phyloP scores from a whole-genome alignment of 495 filamentous ascomycete species.

The Umbilicaria muhlenbergii region DNA sequence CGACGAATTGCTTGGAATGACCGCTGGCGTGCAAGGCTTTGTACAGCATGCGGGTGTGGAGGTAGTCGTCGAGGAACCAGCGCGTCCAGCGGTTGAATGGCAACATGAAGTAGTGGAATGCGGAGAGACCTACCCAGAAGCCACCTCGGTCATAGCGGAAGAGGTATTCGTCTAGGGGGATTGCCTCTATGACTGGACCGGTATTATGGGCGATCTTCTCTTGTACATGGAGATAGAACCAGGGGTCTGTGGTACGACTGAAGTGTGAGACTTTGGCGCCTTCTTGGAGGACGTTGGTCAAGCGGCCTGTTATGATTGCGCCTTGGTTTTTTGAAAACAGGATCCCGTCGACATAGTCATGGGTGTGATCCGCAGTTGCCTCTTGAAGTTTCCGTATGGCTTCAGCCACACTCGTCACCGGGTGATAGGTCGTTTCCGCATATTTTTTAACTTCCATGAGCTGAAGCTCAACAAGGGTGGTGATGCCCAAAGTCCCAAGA shows the following conservation, averaged over 20 bases:
- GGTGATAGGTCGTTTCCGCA: slow-evolving; percentile 34
- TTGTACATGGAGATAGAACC: slow-evolving; percentile 42
- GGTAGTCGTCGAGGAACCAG: slow-evolving; percentile 33
- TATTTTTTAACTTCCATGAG: slow-evolving; percentile 29
- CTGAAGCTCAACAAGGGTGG: slow-evolving; percentile 35
- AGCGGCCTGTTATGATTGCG: slow-evolving; percentile 31
- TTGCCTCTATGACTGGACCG: slow-evolving; percentile 22
- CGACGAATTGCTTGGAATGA: slow-evolving; percentile 26
- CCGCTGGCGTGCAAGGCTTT: slow-evolving; percentile 38
- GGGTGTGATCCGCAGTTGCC: slow-evolving; percentile 14
- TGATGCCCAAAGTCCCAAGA: slow-evolving; percentile 36
- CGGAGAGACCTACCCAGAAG: slow-evolving; percentile 37
- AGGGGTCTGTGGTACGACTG: slow-evolving; percentile 33
- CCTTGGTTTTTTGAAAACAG: slow-evolving; percentile 27
- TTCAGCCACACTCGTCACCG: slow-evolving; percentile 20
- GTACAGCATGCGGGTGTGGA: slow-evolving; percentile 42
- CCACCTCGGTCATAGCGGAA: slow-evolving; percentile 50
- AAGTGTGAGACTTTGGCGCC: slow-evolving; percentile 21
- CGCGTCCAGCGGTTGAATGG: slow-evolving; percentile 40
- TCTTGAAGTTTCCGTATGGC: slow-evolving; percentile 24
- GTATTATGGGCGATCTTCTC: slow-evolving; percentile 2
- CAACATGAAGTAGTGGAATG: slow-evolving; percentile 37
- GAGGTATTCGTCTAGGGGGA: slow-evolving; percentile 41
- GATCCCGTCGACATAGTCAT: slow-evolving; percentile 42
- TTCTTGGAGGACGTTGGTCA: slow-evolving; percentile 17